A percentile compares a stretch with the other conserved stretches of the same genome.
phyloP scores from a whole-genome alignment of 805 yeast species.

The Ogataea angusta region DNA sequence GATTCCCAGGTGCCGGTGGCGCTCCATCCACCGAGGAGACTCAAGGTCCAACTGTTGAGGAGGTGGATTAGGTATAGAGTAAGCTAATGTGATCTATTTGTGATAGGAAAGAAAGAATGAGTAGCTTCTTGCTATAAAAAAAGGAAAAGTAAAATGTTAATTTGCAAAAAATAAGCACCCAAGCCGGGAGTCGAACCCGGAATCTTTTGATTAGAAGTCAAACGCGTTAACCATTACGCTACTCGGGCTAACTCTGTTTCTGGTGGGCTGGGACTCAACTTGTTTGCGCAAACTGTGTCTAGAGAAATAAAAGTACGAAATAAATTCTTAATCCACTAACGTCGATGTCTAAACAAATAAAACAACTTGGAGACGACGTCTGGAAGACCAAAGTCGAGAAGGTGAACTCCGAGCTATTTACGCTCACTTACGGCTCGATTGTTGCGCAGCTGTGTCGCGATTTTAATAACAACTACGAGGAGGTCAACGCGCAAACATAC shows the following conservation, averaged over 20 bases:
- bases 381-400: slow-evolving; percentile 90
- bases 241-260: slow-evolving; percentile 15
- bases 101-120: background rate
- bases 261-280: too few relatives aligned
- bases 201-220: slow-evolving; percentile 65
- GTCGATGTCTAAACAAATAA: slow-evolving; percentile 37
- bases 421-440: slow-evolving; percentile 91
- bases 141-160: too few relatives aligned
- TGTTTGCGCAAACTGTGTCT: too few relatives aligned
- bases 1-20: slow-evolving; percentile 31
- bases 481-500: slow-evolving; percentile 81
- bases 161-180: slow-evolving; percentile 24
- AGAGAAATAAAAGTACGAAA: too few relatives aligned
- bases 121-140: too few relatives aligned
- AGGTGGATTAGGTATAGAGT: slow-evolving; percentile 54
- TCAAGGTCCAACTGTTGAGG: slow-evolving; percentile 75
- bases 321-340: too few relatives aligned
- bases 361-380: slow-evolving; percentile 74
- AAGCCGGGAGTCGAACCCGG: slow-evolving; percentile 60
- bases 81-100: slow-evolving; percentile 4
- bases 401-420: slow-evolving; percentile 87
- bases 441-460: slow-evolving; percentile 90
- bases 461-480: slow-evolving; percentile 65
- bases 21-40: slow-evolving; percentile 29
- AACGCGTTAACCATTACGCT: slow-evolving; percentile 64